Evolutionary conservation across 306 rosid genomes (phyloP).

Genomic region (Senna siamea): DNA sequence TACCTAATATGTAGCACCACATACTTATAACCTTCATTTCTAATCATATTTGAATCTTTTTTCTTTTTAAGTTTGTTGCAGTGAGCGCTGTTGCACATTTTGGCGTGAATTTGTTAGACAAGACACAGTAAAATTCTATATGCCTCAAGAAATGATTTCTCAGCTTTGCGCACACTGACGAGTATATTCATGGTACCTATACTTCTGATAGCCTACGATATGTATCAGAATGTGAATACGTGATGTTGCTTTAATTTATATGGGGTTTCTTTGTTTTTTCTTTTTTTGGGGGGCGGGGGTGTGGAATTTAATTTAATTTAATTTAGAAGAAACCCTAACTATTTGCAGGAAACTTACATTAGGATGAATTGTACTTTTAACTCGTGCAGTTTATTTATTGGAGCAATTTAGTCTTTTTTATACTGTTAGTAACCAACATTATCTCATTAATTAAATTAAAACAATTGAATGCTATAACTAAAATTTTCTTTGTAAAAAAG

Average conservation of each 20-base stretch:
- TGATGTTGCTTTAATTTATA: too few relatives aligned
- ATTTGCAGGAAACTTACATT: neutral
- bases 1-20: conserved; percentile 33
- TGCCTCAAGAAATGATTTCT: neutral
- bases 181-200: neutral
- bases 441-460: neutral
- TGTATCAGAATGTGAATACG: neutral
- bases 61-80: conserved; percentile 21
- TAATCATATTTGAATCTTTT: conserved; percentile 34
- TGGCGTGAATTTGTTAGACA: conserved; percentile 29
- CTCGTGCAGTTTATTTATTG: neutral
- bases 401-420: too few relatives aligned
- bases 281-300: too few relatives aligned
- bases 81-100: conserved; percentile 16
- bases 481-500: neutral
- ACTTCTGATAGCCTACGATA: neutral
- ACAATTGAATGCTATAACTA: neutral
- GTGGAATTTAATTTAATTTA: too few relatives aligned
- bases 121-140: neutral
- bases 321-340: neutral
- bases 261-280: too few relatives aligned
- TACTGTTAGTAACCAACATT: neutral
- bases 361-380: neutral
- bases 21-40: conserved; percentile 30
- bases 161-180: neutral